phyloP scores from a whole-genome alignment of 148 eudicot species.

The Vaccinium macrocarpon region DNA sequence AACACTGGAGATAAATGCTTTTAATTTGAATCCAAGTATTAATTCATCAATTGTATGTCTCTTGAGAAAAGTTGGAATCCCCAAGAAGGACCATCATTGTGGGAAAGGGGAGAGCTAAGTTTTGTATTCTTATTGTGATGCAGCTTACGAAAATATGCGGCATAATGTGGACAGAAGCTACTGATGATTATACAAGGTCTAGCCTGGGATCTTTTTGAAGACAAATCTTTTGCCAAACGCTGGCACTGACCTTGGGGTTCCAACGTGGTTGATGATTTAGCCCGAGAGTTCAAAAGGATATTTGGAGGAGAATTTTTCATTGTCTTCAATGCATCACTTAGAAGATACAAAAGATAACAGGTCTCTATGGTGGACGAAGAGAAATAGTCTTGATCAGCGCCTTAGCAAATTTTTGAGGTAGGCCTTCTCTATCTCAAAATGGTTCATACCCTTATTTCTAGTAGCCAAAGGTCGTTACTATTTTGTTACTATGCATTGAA shows the following conservation, averaged over 20 bases:
- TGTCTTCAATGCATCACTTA: no score
- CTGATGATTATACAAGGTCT: no score
- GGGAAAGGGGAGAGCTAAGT: neutral
- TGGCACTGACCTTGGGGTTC: no score
- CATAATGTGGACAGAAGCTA: conserved; percentile 17
- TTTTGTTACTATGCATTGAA: neutral
- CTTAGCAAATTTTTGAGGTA: conserved; percentile 41
- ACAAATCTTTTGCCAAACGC: no score
- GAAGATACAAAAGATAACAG: no score
- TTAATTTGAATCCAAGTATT: neutral
- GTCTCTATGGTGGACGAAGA: no score
- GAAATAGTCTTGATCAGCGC: no score
- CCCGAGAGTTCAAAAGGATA: no score
- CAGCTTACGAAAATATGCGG: neutral
- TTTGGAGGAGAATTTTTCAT: no score
- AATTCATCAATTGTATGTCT: neutral
- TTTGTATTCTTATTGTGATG: neutral
- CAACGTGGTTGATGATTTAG: no score
- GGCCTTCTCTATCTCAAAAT: neutral
- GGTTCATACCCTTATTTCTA: conserved; percentile 26
- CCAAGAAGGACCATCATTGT: neutral
- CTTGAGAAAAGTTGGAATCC: neutral
- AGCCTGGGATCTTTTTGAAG: no score
- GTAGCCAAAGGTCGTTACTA: conserved; percentile 7
- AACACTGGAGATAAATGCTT: neutral